Evolutionary conservation across 140 eudicot species (phyloP).

Genomic region (Cichorium intybus): DNA sequence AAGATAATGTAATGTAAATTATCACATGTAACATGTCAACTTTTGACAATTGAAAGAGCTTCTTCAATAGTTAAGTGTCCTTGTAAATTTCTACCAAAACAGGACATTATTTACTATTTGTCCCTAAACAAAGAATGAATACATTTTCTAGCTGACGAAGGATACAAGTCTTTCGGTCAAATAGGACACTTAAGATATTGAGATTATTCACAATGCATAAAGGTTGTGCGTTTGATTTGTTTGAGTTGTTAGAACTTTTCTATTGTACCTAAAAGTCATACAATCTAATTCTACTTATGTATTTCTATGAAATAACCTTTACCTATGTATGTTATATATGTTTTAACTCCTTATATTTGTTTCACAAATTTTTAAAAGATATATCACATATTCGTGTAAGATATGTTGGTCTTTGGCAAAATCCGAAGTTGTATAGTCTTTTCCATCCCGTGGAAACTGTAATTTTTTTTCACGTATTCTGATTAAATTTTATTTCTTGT

Average conservation of each 20-base stretch:
- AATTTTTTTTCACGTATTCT: no score
- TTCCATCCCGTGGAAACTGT: no score
- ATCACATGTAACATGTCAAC: constrained; percentile 1
- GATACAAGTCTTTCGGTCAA: constrained; percentile 18
- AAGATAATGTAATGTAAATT: neutral
- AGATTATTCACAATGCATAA: neutral
- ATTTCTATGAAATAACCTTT: neutral
- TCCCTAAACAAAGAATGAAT: constrained; percentile 15
- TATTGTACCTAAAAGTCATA: neutral
- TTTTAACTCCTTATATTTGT: neutral
- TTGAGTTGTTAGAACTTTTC: neutral
- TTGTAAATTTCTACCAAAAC: neutral
- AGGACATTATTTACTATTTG: constrained; percentile 8
- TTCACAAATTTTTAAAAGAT: no score
- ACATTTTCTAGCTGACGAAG: constrained; percentile 1
- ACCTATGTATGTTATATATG: neutral
- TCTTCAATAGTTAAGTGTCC: constrained; percentile 3
- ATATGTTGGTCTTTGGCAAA: no score
- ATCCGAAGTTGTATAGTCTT: no score
- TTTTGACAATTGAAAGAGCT: constrained; percentile 7
- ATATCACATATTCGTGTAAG: no score
- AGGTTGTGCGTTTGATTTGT: neutral
- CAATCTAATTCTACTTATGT: neutral
- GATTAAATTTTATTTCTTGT: no score
- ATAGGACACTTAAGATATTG: constrained; percentile 14